Conservation (phyloP, 1,284 basidiomycete genomes). For the Apiotrichum montevideense region DNA sequence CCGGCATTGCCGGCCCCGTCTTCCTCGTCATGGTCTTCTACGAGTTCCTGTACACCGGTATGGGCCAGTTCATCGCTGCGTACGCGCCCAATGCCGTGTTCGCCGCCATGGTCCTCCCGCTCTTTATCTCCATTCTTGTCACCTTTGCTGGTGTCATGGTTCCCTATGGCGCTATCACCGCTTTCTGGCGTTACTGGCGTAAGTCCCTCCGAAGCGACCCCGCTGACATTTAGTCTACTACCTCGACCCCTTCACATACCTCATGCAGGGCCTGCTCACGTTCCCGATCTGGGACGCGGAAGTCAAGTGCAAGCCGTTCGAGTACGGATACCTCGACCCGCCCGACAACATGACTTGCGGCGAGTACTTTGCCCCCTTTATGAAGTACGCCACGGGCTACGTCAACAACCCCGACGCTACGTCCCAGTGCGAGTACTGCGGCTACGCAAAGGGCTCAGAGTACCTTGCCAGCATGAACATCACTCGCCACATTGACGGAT, state of each 20-base stretch:
- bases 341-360: constrained; percentile 39
- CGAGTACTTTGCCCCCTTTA: constrained; percentile 28
- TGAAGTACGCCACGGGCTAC: constrained; percentile 27
- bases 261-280: constrained; percentile 31
- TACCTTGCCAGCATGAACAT: constrained; percentile 37
- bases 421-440: constrained; percentile 33
- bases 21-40: constrained; percentile 40
- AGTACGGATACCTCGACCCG: constrained; percentile 38
- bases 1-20: constrained; percentile 13
- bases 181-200: constrained; percentile 33
- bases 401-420: constrained; percentile 35
- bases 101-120: constrained; percentile 25
- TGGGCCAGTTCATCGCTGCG: constrained; percentile 27
- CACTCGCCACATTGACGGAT: constrained; percentile 25
- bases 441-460: constrained; percentile 30
- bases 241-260: constrained; percentile 37
- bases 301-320: constrained; percentile 32
- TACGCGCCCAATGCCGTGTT: constrained; percentile 34
- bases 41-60: constrained; percentile 43
- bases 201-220: not conserved
- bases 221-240: constrained; percentile 19
- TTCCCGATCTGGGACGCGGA: constrained; percentile 29
- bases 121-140: constrained; percentile 20
- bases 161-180: constrained; percentile 27
- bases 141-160: constrained; percentile 33